Conservation (phyloP, 371 early-diverging fungal species). For the Haplosporangium sp. region DNA sequence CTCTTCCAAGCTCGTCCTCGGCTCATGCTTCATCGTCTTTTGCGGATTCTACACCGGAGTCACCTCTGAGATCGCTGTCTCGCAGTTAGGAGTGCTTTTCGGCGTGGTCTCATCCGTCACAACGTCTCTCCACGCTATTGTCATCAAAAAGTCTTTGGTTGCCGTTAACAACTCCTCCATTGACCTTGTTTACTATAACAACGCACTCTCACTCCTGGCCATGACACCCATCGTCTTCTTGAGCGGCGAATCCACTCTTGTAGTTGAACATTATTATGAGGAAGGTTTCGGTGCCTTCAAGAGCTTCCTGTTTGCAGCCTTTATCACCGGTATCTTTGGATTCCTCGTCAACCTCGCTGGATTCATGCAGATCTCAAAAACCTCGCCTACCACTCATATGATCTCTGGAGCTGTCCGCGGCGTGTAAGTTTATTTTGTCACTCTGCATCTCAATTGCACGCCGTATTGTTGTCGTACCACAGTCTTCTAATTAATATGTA, state of each 20-base stretch:
- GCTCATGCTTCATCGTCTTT: conserved; percentile 60
- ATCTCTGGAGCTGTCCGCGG: conserved; percentile 57
- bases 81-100: conserved; percentile 51
- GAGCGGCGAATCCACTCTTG: conserved; percentile 49
- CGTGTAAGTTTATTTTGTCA: conserved; percentile 43
- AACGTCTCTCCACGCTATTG: conserved; percentile 68
- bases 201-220: conserved; percentile 56
- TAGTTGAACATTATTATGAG: neutral
- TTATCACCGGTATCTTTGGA: conserved; percentile 64
- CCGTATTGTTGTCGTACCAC: neutral
- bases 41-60: conserved; percentile 66
- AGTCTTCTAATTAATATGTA: neutral
- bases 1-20: conserved; percentile 52
- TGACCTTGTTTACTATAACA: conserved; percentile 71
- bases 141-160: conserved; percentile 63
- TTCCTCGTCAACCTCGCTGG: conserved; percentile 70
- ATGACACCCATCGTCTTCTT: conserved; percentile 59
- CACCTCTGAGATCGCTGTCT: conserved; percentile 55
- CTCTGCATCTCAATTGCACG: neutral
- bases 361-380: conserved; percentile 70
- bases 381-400: conserved; percentile 69
- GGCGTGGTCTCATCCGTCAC: conserved; percentile 64
- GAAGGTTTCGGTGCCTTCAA: conserved; percentile 22
- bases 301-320: conserved; percentile 53
- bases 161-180: conserved; percentile 61